Conservation (phyloP, 2,329 filamentous ascomycete species). For the Colletotrichum sp. region DNA sequence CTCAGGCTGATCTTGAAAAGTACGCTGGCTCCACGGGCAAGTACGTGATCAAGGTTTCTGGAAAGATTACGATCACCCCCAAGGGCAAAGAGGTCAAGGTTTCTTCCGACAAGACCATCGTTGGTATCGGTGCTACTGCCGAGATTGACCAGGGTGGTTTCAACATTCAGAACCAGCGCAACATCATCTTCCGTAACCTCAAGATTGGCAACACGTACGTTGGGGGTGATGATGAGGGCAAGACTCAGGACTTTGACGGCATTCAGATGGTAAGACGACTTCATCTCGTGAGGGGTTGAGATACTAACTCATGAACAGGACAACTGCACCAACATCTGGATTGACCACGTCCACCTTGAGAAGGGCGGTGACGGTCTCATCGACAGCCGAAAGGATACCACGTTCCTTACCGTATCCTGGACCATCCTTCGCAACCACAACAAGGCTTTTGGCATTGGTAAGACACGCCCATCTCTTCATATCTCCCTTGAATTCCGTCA, state of each 20-base stretch:
- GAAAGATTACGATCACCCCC: slow-evolving; percentile 25
- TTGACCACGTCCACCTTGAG: slow-evolving; percentile 29
- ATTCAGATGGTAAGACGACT: slow-evolving; percentile 25
- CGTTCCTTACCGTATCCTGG: slow-evolving; percentile 28
- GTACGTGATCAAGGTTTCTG: slow-evolving; percentile 28
- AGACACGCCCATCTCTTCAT: background rate
- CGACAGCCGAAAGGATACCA: slow-evolving; percentile 30
- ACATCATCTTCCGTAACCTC: slow-evolving; percentile 29
- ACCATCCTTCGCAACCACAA: slow-evolving; percentile 29
- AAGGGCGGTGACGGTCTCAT: slow-evolving; percentile 27
- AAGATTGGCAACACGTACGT: slow-evolving; percentile 23
- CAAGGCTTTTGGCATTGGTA: slow-evolving; percentile 31
- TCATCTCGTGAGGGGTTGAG: fast-evolving
- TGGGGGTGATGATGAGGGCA: slow-evolving; percentile 24
- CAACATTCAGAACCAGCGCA: slow-evolving; percentile 23
- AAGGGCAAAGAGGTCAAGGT: slow-evolving; percentile 25
- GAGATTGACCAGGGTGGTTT: slow-evolving; percentile 28
- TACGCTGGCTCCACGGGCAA: slow-evolving; percentile 25
- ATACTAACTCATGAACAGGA: background rate
- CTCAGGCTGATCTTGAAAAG: slow-evolving; percentile 25
- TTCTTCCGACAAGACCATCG: slow-evolving; percentile 28
- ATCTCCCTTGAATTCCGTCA: background rate
- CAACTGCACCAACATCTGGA: slow-evolving; percentile 29
- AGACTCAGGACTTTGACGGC: slow-evolving; percentile 28
- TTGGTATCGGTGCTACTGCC: slow-evolving; percentile 26